Conservation (phyloP, 768 basidiomycete species). For the Botryobasidium botryosum region DNA sequence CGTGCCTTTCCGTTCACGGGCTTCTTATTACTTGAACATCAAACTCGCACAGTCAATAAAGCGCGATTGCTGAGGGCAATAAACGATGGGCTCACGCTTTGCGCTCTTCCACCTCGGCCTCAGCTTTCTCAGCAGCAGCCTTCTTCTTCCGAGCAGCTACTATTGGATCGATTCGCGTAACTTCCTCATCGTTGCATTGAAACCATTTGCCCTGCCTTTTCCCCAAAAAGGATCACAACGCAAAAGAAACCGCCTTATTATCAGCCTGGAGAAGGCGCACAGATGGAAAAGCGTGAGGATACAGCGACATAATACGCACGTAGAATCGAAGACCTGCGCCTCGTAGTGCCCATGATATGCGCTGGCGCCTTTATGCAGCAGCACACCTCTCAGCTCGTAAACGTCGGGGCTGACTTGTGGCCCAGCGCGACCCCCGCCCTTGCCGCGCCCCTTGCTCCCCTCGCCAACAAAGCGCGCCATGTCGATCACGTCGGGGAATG, state of each 20-base stretch:
- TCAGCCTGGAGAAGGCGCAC: constrained; percentile 1
- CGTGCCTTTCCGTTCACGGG: too few relatives aligned
- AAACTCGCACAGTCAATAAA: too few relatives aligned
- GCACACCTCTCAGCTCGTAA: constrained; percentile 76
- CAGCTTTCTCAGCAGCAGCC: not conserved
- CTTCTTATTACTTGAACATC: too few relatives aligned
- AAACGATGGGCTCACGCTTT: too few relatives aligned
- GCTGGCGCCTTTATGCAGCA: constrained; percentile 81
- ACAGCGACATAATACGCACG: constrained; percentile 32
- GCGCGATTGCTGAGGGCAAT: too few relatives aligned
- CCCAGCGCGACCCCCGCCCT: not conserved
- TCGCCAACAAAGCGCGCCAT: constrained; percentile 45
- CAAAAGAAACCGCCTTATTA: too few relatives aligned
- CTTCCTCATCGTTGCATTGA: constrained; percentile 79
- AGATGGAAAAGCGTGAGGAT: constrained; percentile 9
- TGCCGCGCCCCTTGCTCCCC: not conserved
- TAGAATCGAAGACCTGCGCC: constrained; percentile 59
- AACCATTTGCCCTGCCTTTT: constrained; percentile 67
- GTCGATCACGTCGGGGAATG: constrained; percentile 57
- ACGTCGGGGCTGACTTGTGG: constrained; percentile 15
- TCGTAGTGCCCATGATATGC: constrained; percentile 87
- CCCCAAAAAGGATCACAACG: constrained; percentile 1
- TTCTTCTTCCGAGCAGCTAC: too few relatives aligned
- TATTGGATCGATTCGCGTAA: constrained; percentile 22
- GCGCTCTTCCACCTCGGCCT: not conserved